These are phyloP conservation scores for Ustilago crameri DNA, from an alignment of 1,284 basidiomycete genomes.

Conservation along the genomic window DNA sequence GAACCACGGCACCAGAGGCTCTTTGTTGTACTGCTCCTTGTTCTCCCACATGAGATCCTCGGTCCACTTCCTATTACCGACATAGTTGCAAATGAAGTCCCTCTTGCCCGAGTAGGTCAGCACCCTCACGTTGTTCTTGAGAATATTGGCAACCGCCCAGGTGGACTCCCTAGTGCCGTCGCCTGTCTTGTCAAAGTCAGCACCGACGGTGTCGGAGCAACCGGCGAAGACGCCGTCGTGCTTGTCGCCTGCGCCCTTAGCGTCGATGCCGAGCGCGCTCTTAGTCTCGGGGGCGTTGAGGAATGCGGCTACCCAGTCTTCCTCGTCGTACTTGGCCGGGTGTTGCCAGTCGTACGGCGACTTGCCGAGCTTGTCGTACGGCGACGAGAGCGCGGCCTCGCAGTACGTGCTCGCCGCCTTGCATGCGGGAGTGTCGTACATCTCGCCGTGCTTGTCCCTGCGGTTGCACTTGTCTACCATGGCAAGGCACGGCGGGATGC, in stretches of 20 bases:
- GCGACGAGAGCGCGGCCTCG: slow-evolving; percentile 50
- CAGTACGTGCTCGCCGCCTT: slow-evolving; percentile 57
- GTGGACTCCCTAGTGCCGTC: slow-evolving; percentile 62
- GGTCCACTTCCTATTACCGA: slow-evolving; percentile 61
- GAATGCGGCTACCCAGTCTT: slow-evolving; percentile 60
- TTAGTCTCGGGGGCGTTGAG: slow-evolving; percentile 57
- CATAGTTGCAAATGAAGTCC: slow-evolving; percentile 66
- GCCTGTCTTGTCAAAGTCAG: slow-evolving; percentile 61
- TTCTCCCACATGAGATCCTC: slow-evolving; percentile 56
- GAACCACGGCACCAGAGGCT: slow-evolving; percentile 51
- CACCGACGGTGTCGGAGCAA: slow-evolving; percentile 63
- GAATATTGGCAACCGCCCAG: slow-evolving; percentile 58
- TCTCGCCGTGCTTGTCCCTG: slow-evolving; percentile 26
- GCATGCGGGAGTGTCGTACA: slow-evolving; percentile 56
- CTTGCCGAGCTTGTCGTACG: slow-evolving; percentile 54
- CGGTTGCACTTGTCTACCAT: slow-evolving; percentile 64
- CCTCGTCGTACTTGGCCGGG: slow-evolving; percentile 56
- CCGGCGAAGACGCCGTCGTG: slow-evolving; percentile 64
- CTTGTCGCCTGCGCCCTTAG: slow-evolving; percentile 55
- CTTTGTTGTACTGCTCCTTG: slow-evolving; percentile 47
- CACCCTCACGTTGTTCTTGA: slow-evolving; percentile 55
- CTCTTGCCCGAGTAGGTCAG: slow-evolving; percentile 57
- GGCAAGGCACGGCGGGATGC: slow-evolving; percentile 52
- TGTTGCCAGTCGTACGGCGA: slow-evolving; percentile 64
- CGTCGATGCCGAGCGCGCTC: slow-evolving; percentile 57